phyloP scores from a whole-genome alignment of 2,329 filamentous ascomycete species.

The Cryphonectria japonica region DNA sequence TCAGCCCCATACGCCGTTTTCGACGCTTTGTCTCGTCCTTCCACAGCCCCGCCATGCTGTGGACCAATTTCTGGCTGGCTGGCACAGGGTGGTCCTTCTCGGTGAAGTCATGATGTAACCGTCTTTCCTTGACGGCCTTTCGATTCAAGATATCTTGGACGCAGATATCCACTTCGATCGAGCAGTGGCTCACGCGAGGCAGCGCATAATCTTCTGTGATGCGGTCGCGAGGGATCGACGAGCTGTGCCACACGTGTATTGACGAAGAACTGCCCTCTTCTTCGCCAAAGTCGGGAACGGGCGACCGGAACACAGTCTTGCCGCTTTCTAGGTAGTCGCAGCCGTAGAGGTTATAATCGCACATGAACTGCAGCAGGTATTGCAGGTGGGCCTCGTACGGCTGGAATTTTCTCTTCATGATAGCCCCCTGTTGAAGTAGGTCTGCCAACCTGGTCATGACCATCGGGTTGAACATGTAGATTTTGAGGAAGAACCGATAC shows the following conservation, averaged over 20 bases:
- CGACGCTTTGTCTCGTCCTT: conserved; percentile 82
- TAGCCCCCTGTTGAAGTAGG: conserved; percentile 82
- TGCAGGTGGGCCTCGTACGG: conserved; percentile 94
- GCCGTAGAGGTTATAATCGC: conserved; percentile 95
- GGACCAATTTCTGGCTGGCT: conserved; percentile 76
- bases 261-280: conserved; percentile 52
- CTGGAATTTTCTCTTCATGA: conserved; percentile 83
- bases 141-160: conserved; percentile 89
- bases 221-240: conserved; percentile 63
- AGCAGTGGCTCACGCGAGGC: conserved; percentile 82
- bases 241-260: conserved; percentile 78
- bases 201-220: conserved; percentile 67
- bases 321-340: conserved; percentile 81
- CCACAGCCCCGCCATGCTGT: conserved; percentile 94
- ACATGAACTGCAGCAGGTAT: conserved; percentile 96
- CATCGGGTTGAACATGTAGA: conserved; percentile 87
- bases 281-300: conserved; percentile 72
- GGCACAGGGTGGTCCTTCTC: conserved; percentile 69
- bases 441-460: conserved; percentile 88
- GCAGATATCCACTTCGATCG: conserved; percentile 86
- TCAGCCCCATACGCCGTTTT: conserved; percentile 70
- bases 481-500: conserved; percentile 88
- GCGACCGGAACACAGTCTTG: conserved; percentile 73
- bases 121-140: conserved; percentile 72
- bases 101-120: conserved; percentile 83